phyloP scores from a whole-genome alignment of 768 basidiomycete genomes.

The Pleurotus pulmonarius region DNA sequence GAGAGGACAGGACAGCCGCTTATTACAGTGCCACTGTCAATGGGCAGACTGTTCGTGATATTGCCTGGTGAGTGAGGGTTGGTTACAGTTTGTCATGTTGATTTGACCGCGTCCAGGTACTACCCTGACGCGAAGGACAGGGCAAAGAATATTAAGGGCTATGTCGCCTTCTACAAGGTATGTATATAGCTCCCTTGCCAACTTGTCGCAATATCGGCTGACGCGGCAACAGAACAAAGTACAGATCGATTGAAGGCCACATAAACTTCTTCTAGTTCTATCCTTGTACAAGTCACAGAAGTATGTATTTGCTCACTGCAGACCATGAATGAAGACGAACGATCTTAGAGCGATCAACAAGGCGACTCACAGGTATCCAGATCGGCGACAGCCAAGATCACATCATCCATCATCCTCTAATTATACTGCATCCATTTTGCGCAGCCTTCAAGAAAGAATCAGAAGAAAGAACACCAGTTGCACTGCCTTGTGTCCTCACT shows the following conservation, averaged over 20 bases:
- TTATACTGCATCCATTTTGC: no score
- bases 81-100: neutral
- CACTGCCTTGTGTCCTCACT: no score
- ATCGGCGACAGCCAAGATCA: no score
- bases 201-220: neutral
- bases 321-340: no score
- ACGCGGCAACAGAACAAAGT: slow-evolving; percentile 8
- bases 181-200: neutral
- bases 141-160: slow-evolving; percentile 59
- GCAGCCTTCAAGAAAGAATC: no score
- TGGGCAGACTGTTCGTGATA: slow-evolving; percentile 47
- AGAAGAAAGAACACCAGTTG: no score
- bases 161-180: slow-evolving; percentile 81
- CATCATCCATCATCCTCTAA: no score
- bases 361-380: no score
- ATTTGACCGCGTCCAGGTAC: slow-evolving; percentile 42
- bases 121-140: slow-evolving; percentile 55
- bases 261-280: no score
- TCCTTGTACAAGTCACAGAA: no score
- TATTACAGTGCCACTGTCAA: slow-evolving; percentile 60
- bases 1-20: slow-evolving; percentile 44
- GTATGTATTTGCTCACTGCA: no score
- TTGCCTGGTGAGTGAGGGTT: slow-evolving; percentile 53
- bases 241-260: neutral
- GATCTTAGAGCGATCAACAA: no score